These are phyloP conservation scores for Colletotrichum tropicale DNA, from an alignment of 2,329 filamentous ascomycete species.

Conservation along the genomic window DNA sequence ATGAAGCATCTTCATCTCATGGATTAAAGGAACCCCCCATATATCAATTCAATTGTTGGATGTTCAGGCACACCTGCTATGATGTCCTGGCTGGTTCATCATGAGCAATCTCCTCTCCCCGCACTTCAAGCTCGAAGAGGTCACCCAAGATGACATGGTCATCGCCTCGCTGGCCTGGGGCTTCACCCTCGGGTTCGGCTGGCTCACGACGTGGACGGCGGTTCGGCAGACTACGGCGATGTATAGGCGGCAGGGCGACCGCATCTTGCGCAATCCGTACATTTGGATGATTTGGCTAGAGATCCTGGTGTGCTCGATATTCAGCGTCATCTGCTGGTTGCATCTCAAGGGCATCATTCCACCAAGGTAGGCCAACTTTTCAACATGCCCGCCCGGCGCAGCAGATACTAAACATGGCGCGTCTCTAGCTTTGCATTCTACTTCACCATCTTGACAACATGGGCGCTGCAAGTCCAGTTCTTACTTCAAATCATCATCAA, in stretches of 20 bases:
- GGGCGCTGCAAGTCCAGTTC: constrained; percentile 49
- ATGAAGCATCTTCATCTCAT: not conserved
- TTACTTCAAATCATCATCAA: constrained; percentile 61
- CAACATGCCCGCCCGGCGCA: not conserved
- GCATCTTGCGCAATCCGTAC: constrained; percentile 42
- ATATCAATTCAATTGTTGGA: not conserved
- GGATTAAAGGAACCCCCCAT: not conserved
- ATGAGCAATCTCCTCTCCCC: constrained; percentile 22
- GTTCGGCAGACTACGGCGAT: constrained; percentile 36
- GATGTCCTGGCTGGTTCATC: constrained; percentile 8
- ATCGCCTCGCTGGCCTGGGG: constrained; percentile 38
- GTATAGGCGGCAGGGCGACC: constrained; percentile 33
- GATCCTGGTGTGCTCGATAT: constrained; percentile 43
- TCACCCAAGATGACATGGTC: constrained; percentile 26
- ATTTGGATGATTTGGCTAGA: constrained; percentile 55
- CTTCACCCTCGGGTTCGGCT: constrained; percentile 45
- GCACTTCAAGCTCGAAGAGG: constrained; percentile 21
- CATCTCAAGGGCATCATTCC: constrained; percentile 22
- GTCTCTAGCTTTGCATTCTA: constrained; percentile 16
- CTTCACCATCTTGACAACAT: constrained; percentile 32
- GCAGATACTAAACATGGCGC: not conserved
- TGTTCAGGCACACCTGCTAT: constrained; percentile 2
- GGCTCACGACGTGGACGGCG: constrained; percentile 41
- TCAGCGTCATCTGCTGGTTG: constrained; percentile 39
- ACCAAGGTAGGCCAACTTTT: constrained; percentile 1